Conservation (phyloP, 1,284 basidiomycete species). For the Stygiomarasmius scandens region DNA sequence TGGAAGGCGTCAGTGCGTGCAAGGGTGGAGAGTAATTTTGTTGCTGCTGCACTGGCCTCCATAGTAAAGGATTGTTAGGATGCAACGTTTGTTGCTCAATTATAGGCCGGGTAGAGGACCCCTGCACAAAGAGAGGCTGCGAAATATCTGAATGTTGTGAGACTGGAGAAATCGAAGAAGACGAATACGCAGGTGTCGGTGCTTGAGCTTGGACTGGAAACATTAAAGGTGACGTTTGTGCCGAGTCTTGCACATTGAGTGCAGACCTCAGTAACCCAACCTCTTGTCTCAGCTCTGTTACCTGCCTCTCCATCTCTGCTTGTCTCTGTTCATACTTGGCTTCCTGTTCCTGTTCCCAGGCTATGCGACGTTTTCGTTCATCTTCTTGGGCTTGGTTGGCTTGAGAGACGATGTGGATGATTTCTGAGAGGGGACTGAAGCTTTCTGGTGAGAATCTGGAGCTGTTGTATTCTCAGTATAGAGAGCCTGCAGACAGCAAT, state of each 20-base stretch:
- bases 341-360: constrained; percentile 74
- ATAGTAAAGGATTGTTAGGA: constrained; percentile 17
- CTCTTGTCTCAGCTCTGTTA: constrained; percentile 62
- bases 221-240: background rate
- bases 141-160: constrained; percentile 29
- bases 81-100: background rate
- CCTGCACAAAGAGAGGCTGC: constrained; percentile 41
- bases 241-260: constrained; percentile 25
- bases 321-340: constrained; percentile 54
- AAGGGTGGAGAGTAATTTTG: constrained; percentile 3
- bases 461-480: constrained; percentile 10
- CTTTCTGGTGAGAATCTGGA: constrained; percentile 32
- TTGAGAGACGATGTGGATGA: constrained; percentile 54
- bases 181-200: constrained; percentile 21
- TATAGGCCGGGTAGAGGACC: constrained; percentile 38
- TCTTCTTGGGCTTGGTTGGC: constrained; percentile 59
- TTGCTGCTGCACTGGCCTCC: constrained; percentile 16
- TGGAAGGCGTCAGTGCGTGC: background rate
- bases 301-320: constrained; percentile 59
- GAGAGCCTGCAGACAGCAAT: background rate
- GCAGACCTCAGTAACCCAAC: constrained; percentile 51
- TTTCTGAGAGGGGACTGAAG: constrained; percentile 55
- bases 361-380: constrained; percentile 56
- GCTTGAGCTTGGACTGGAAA: background rate
- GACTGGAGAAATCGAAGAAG: constrained; percentile 40